Base-by-base conservation (phyloP, 352 stramenopile species). In the Phytophthora sp. region DNA sequence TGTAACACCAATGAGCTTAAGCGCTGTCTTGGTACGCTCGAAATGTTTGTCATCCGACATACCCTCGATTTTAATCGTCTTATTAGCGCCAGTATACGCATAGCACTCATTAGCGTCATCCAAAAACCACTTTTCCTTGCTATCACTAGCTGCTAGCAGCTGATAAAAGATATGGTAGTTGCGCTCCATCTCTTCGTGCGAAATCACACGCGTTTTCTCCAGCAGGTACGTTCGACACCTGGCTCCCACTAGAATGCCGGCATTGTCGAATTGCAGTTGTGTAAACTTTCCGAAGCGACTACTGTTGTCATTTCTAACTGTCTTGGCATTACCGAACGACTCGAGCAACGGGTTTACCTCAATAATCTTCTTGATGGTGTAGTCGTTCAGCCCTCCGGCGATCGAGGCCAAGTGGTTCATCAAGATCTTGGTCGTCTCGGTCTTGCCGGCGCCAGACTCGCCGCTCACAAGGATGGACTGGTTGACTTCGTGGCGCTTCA, bases 281-380 rank as follows among this genome's bases (percentile, higher is more conserved):
- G 97, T 99, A 62, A 98, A 99, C 72, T 99, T 99, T 31, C 96
- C 97, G 71, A 99, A 99, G 20, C 97, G 88, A 58, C 66, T 91
- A 46, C 88, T 98, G 76, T 99, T 99, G 75, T 99, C 92, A 73
- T 99, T 99, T 9, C 97, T 79, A 26, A 98, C 82, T 5, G 97
- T 99, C 66, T 98, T 97, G 61, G 97, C 96, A 71, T 95, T 95
- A 24, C 87, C 87, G 51, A 95, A 95, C 13, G 77, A 89, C 55
- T 95, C 87, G n/a, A 95, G 73, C 41, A 95, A 69, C 37, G 87
- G 87, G 56, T 91, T 95, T 11, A 92, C 80, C 44, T 95, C 72
- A 35, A 94, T 89, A 49, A 91, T 91, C 51, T 89, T 87, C 59
- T 90, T 86, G 57, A 94, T 91, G 6, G 84, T 91, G 34, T 72